These are phyloP conservation scores for Podaxis rugospora DNA, from an alignment of 768 basidiomycete genomes.

Conservation along the genomic window DNA sequence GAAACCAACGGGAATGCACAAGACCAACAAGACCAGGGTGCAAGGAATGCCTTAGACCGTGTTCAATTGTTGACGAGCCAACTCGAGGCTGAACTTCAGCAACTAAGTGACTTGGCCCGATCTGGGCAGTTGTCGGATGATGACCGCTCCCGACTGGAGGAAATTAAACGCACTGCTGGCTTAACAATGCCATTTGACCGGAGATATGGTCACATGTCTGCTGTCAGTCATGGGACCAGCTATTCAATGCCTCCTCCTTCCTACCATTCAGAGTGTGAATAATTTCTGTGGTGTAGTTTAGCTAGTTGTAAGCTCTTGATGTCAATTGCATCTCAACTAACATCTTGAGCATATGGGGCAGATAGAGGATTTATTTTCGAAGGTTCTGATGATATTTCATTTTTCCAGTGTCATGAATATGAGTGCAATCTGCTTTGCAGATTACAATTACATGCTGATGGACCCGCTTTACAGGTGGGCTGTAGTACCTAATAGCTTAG, in stretches of 20 bases:
- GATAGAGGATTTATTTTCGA: too few species aligned
- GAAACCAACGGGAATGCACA: neutral
- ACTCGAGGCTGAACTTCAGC: neutral
- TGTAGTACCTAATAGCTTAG: too few species aligned
- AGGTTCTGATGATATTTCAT: too few species aligned
- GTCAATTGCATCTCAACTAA: neutral
- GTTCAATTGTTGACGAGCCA: neutral
- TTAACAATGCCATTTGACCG: neutral
- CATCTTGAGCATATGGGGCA: too few species aligned
- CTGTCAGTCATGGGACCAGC: neutral
- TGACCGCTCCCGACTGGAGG: neutral
- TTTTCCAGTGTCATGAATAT: too few species aligned
- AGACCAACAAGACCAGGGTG: neutral
- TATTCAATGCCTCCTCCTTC: neutral
- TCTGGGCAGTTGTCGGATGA: neutral
- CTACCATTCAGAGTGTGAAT: neutral
- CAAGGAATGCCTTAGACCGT: neutral
- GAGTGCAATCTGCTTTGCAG: too few species aligned
- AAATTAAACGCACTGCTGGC: slow-evolving; percentile 1
- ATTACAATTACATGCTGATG: too few species aligned
- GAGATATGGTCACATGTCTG: neutral
- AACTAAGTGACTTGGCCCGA: neutral
- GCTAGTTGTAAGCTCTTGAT: neutral
- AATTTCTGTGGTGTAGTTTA: neutral
- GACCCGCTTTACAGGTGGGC: too few species aligned